Conservation (phyloP, 2,329 filamentous ascomycete species). For the Colletotrichum acutatum region DNA sequence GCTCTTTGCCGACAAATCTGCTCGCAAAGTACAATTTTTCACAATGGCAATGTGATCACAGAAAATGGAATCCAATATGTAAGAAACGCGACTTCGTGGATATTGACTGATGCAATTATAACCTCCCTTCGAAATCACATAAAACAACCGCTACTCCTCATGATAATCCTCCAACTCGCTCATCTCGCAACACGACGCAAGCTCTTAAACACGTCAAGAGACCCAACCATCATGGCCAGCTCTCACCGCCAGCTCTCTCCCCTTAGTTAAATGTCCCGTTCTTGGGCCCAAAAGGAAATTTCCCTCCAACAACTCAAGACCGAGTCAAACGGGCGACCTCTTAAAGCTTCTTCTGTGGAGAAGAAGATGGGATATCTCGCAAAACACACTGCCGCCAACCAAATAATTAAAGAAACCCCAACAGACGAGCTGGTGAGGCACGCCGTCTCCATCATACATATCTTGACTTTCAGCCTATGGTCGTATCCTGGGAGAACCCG, state of each 20-base stretch:
- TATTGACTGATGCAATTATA: background rate
- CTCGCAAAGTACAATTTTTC: too few species aligned
- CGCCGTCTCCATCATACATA: background rate
- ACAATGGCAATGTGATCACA: too few species aligned
- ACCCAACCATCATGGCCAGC: too few species aligned
- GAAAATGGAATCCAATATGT: too few species aligned
- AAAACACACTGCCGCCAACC: background rate
- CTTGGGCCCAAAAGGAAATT: background rate
- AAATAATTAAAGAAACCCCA: background rate
- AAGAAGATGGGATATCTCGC: background rate
- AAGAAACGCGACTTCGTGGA: background rate
- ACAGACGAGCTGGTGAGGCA: background rate
- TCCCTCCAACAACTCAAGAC: background rate
- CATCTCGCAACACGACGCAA: background rate
- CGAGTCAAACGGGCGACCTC: background rate
- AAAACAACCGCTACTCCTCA: background rate
- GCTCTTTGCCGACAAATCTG: too few species aligned
- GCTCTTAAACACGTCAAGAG: too few species aligned
- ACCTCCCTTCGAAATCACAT: background rate
- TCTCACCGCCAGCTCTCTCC: too few species aligned
- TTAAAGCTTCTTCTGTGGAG: background rate
- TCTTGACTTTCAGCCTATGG: conserved; percentile 17
- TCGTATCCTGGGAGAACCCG: conserved; percentile 25
- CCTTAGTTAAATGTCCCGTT: background rate
- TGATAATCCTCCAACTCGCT: background rate